Evolutionary conservation across 345 rosid species (phyloP).

Genomic region (Citrus mangshanensis): DNA sequence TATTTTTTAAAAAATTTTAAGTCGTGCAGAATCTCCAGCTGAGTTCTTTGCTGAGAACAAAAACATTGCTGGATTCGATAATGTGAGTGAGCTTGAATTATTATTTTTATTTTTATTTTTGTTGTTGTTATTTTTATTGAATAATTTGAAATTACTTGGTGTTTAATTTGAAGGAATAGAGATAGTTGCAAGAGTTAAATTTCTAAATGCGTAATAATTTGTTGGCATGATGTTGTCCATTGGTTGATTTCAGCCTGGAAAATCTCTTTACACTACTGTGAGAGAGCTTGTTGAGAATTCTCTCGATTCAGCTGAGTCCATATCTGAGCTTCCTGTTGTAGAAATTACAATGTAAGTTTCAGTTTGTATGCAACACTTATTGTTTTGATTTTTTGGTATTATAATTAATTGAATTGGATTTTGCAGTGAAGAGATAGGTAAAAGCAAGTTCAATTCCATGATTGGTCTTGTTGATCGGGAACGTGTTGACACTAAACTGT

Average conservation of each 20-base stretch:
- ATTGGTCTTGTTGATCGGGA: slow-evolving; percentile 89
- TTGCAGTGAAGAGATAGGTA: slow-evolving; percentile 86
- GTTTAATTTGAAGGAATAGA: neutral
- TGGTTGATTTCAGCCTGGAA: slow-evolving; percentile 72
- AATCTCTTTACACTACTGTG: slow-evolving; percentile 82
- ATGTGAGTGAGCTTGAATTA: slow-evolving; percentile 41
- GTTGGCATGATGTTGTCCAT: neutral
- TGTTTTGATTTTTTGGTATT: neutral
- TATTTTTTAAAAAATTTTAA: neutral
- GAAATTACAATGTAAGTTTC: slow-evolving; percentile 76
- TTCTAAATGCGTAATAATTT: neutral
- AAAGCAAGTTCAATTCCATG: slow-evolving; percentile 86
- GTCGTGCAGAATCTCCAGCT: slow-evolving; percentile 84
- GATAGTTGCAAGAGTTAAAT: neutral
- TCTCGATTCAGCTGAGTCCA: slow-evolving; percentile 90
- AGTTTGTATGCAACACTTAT: neutral
- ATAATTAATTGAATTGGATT: slow-evolving; percentile 14
- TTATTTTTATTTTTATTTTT: too few species aligned
- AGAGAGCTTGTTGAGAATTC: slow-evolving; percentile 94
- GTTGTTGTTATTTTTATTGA: too few species aligned
- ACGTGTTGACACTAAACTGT: slow-evolving; percentile 74
- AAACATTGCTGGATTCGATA: slow-evolving; percentile 98
- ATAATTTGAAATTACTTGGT: neutral
- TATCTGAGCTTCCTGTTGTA: slow-evolving; percentile 83
- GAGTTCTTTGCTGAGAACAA: slow-evolving; percentile 99